These are phyloP conservation scores for Cornus florida DNA, from an alignment of 148 eudicot genomes.

Conservation along the genomic window DNA sequence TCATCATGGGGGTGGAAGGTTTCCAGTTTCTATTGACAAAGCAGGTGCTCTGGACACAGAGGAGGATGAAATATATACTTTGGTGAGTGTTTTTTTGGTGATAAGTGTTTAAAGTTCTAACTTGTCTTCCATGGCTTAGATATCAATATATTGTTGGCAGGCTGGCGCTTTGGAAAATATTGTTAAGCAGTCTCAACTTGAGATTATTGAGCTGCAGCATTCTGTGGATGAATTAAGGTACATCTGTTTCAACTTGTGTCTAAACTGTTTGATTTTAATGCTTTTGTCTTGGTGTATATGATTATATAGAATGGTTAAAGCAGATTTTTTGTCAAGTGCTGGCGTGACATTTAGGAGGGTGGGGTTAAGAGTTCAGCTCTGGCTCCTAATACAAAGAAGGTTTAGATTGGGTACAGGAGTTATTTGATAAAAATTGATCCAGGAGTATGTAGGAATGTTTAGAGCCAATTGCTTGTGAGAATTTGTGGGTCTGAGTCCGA, in stretches of 20 bases:
- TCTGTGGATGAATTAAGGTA: slow-evolving; percentile 88
- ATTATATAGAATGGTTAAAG: background rate
- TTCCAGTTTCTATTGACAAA: slow-evolving; percentile 28
- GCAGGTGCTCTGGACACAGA: slow-evolving; percentile 45
- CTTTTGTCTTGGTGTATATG: background rate
- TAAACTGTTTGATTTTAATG: background rate
- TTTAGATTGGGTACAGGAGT: no score
- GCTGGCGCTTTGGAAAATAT: slow-evolving; percentile 96
- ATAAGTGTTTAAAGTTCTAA: background rate
- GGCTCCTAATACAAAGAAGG: no score
- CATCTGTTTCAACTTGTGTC: slow-evolving; percentile 8
- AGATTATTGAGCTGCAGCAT: slow-evolving; percentile 92
- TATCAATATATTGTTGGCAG: slow-evolving; percentile 35
- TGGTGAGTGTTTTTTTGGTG: slow-evolving; percentile 46
- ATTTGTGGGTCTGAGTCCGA: no score
- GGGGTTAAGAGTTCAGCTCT: no score
- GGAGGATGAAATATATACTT: slow-evolving; percentile 83
- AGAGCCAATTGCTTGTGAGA: no score
- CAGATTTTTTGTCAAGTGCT: no score
- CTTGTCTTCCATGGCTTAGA: slow-evolving; percentile 11
- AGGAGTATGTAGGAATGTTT: no score
- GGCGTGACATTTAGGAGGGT: no score
- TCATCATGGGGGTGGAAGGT: slow-evolving; percentile 39
- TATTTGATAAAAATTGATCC: no score
- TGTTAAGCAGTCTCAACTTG: slow-evolving; percentile 81